Evolutionary conservation across 257 asterid genomes (phyloP), one percentile per base, ranked within the genome.

Genomic region (Primulina tabacum): DNA sequence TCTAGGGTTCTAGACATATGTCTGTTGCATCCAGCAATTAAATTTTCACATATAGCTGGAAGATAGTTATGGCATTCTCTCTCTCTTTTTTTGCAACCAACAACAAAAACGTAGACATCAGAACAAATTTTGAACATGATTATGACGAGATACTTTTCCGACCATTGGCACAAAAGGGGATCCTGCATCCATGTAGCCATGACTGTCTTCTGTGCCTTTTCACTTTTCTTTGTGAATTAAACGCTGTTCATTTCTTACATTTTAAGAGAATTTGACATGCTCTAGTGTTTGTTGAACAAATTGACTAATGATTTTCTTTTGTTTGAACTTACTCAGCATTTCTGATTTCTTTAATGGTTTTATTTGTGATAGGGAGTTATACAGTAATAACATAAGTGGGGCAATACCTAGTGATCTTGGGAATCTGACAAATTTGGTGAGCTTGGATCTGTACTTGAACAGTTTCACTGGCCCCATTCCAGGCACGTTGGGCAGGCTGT

Each of bases 391-490:
- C 81, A 93, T 93, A 62, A 90, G 82, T 56, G 98, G 98, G 68
- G 76, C 86, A 57, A 81, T 93, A 76, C 98, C 98, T 6, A 80
- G 78, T 65, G 96, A 89, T 76, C 92, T 93, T 73, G 98, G 98
- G 38, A 90, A 93, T 75, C 93, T 93, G 76, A 93, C 98, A 60
- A 92, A 90, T 80, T 85, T 92, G 88, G 97, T 90, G 84, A 92
- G 98, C 94, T 80, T 92, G 96, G 98, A 93, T 86, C 89, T 93
- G 79, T 93, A 93, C 89, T 73, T 90, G 88, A 93, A 93, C 88
- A 82, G 80, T 73, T 93, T 93, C 82, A 75, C 47, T 2, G 98
- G 98, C 65, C 95, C 95, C 47, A 90, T 93, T 69, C 98, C 98
- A 21, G 90, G 77, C 75, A 72, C 98, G 18, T 77, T 93, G 84